Conservation (phyloP, 2,329 filamentous ascomycete genomes). For the Hirsutella thompsonii region DNA sequence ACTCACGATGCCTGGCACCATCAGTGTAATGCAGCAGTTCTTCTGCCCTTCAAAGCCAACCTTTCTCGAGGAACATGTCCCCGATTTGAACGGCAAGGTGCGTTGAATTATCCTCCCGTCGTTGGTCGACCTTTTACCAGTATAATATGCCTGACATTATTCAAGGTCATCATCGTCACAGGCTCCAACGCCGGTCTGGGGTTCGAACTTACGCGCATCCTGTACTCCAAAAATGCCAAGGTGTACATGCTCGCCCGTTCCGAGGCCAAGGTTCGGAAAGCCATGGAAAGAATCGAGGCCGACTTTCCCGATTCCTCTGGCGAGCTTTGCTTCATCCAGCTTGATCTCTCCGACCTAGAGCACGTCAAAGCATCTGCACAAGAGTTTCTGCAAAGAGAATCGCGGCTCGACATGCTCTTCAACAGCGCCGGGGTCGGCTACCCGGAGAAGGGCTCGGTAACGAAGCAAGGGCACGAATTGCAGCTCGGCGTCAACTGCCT, state of each 20-base stretch:
- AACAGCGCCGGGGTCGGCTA: constrained; percentile 30
- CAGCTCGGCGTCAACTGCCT: constrained; percentile 29
- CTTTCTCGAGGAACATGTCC: constrained; percentile 47
- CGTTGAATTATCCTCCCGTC: constrained; percentile 10
- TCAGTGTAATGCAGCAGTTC: constrained; percentile 3
- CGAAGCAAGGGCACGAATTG: constrained; percentile 17
- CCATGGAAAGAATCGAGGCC: constrained; percentile 28
- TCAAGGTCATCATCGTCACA: constrained; percentile 27
- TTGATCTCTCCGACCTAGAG: too few relatives aligned
- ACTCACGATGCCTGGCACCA: constrained; percentile 2
- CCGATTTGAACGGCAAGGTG: constrained; percentile 33
- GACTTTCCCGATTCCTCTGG: constrained; percentile 11
- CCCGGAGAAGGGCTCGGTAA: constrained; percentile 16
- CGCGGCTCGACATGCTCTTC: constrained; percentile 22
- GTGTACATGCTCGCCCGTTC: constrained; percentile 40
- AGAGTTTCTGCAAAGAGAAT: constrained; percentile 10
- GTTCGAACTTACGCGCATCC: constrained; percentile 34
- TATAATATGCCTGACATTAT: too few relatives aligned
- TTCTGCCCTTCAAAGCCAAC: constrained; percentile 4
- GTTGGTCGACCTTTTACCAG: neutral
- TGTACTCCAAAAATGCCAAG: constrained; percentile 39
- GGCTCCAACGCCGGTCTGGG: constrained; percentile 28
- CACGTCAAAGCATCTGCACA: constrained; percentile 12
- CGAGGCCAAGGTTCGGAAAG: constrained; percentile 23
- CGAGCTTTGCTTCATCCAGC: too few relatives aligned